These are phyloP conservation scores for Zygnema cylindricum DNA, from an alignment of 139 green algal genomes.

Conservation along the genomic window DNA sequence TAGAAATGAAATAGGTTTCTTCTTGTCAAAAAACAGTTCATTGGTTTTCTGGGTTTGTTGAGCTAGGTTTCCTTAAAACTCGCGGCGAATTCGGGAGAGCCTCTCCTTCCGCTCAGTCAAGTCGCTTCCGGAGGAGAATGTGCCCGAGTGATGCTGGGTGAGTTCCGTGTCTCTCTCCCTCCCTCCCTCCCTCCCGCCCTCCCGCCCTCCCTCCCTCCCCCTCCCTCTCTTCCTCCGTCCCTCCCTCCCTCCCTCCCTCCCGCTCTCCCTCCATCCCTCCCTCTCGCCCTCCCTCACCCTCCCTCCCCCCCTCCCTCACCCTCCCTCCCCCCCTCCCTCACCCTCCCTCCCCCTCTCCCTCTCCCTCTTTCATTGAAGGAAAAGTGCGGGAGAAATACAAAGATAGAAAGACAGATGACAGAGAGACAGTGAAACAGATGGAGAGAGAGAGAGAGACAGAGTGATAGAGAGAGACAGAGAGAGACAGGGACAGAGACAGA, in stretches of 20 bases:
- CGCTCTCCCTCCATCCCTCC: not conserved
- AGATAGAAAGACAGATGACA: not conserved
- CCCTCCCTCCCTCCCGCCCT: not conserved
- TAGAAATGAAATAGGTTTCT: too few species aligned
- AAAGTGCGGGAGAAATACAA: not conserved
- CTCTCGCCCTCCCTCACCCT: not conserved
- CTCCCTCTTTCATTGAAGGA: not conserved
- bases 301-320: not conserved
- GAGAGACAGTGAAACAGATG: not conserved
- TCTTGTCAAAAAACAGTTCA: not conserved
- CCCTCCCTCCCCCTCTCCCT: not conserved
- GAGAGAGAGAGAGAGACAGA: constrained; percentile 4
- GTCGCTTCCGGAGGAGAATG: not conserved
- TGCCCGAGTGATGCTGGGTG: too few species aligned
- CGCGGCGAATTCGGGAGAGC: too few species aligned
- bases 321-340: not conserved
- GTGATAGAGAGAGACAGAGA: not conserved
- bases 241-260: not conserved
- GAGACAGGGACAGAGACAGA: too few species aligned
- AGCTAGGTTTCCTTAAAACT: not conserved
- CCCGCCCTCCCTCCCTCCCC: not conserved
- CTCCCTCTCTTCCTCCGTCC: not conserved
- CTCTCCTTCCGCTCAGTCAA: not conserved
- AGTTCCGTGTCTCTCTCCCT: not conserved
- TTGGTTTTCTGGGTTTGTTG: not conserved